Conservation (phyloP, 2,329 filamentous ascomycete genomes). For the Ophiostoma sp. region DNA sequence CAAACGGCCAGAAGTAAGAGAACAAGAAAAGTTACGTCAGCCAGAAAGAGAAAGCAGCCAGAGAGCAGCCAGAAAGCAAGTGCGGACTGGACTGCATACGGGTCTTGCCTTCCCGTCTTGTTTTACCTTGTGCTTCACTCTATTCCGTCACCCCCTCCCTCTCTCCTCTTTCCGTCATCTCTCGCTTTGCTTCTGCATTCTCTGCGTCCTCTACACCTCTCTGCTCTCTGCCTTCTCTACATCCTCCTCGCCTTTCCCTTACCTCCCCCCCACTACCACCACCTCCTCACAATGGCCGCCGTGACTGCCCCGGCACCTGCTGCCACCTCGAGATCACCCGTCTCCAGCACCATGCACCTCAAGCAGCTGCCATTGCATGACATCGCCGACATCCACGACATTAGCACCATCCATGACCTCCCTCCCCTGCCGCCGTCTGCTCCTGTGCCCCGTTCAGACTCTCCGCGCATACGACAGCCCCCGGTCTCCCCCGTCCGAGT, state of each 20-base stretch:
- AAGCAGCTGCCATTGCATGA: conserved; percentile 37
- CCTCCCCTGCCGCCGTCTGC: conserved; percentile 22
- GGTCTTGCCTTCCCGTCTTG: conserved; percentile 8
- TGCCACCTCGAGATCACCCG: conserved; percentile 29
- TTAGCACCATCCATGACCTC: conserved; percentile 25
- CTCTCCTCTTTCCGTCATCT: not conserved
- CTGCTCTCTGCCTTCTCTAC: not conserved
- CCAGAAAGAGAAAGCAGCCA: not conserved
- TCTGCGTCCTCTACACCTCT: not conserved
- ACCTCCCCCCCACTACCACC: not conserved
- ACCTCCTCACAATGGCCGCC: conserved; percentile 32
- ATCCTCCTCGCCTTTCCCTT: not conserved
- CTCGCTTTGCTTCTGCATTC: not conserved
- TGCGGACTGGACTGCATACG: not conserved
- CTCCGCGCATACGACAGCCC: conserved; percentile 46
- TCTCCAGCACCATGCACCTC: conserved; percentile 32
- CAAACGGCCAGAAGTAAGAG: not conserved
- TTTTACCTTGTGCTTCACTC: conserved; percentile 6
- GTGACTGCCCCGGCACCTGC: conserved; percentile 31
- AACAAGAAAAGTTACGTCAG: not conserved
- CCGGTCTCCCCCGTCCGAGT: conserved; percentile 54
- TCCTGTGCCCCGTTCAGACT: conserved; percentile 29
- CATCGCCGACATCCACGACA: conserved; percentile 16
- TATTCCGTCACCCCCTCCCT: not conserved
- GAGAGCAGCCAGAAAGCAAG: not conserved